Evolutionary conservation across 257 asterid species (phyloP), one percentile per base, ranked within the genome.

Genomic region (Salvia rosmarinus): DNA sequence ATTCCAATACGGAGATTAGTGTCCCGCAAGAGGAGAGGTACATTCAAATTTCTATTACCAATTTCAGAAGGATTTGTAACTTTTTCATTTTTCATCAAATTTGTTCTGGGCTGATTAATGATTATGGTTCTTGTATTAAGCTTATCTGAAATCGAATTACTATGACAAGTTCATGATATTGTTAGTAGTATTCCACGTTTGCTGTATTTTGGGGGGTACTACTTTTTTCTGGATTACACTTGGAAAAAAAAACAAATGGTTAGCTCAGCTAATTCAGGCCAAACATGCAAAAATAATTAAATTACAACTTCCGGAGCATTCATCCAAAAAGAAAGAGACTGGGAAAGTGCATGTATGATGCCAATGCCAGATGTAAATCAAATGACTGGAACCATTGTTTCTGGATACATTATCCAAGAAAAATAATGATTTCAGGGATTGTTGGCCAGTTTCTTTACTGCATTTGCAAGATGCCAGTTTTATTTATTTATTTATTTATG

Each of bases 21-120:
- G 72, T 47, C 75, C 68, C 82, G 72, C 79, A 12, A 46, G 90
- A 85, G 74, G 87, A 83, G 70, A 89, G 95, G 98, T 90, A 77
- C 67, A 54, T 21, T 11, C 8, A 21, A 58, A n/a, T 59, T 67
- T 78, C 47, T 75, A 43, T 20, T 47, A 39, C 67, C 62, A 25
- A 60, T 63, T 78, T 62, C 63, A 58, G 66, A 55, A 64, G 46
- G 35, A 37, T 11, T 10, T 49, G 4, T 56, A 28, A 9, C 34
- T 9, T 25, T 20, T 39, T 10, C 39, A 17, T 46, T 34, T 35
- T n/a, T 74, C 19, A 16, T 78, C 56, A 67, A 59, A 50, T 69
- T 61, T 80, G 42, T 49, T 50, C 39, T 56, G n/a, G n/a, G 67
- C 37, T 61, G 65, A 58, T 30, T 58, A 61, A 30, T 61, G 65